phyloP scores from a whole-genome alignment of 2,329 filamentous ascomycete species.

The Hymenoscyphus scutula region DNA sequence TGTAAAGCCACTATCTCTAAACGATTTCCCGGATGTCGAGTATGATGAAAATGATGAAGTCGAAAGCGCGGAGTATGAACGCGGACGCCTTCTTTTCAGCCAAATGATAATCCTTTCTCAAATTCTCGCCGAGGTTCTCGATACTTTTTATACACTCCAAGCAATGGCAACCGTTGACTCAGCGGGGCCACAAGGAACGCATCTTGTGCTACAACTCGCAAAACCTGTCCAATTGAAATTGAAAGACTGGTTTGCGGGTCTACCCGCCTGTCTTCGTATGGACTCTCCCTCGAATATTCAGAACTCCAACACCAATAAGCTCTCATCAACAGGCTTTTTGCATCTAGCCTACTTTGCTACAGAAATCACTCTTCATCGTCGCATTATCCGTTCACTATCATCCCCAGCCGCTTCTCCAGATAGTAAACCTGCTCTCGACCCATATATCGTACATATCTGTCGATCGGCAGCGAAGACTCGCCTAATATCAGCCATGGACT shows the following conservation, averaged over 20 bases:
- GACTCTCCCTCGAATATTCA: slow-evolving; percentile 51
- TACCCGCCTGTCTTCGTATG: slow-evolving; percentile 63
- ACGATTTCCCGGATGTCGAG: slow-evolving; percentile 73
- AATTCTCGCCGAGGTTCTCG: slow-evolving; percentile 76
- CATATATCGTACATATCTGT: slow-evolving; percentile 87
- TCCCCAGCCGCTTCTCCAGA: slow-evolving; percentile 40
- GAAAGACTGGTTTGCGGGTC: slow-evolving; percentile 74
- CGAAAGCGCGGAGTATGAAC: slow-evolving; percentile 59
- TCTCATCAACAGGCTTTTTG: slow-evolving; percentile 70
- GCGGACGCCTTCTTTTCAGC: slow-evolving; percentile 67
- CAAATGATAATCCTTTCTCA: slow-evolving; percentile 74
- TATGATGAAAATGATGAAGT: slow-evolving; percentile 62
- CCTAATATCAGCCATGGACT: slow-evolving; percentile 94
- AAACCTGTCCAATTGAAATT: slow-evolving; percentile 81
- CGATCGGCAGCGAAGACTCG: slow-evolving; percentile 91
- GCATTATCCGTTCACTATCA: slow-evolving; percentile 79
- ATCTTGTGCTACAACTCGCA: slow-evolving; percentile 69
- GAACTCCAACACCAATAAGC: slow-evolving; percentile 39
- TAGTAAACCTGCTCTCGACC: slow-evolving; percentile 53
- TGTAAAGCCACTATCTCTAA: slow-evolving; percentile 60
- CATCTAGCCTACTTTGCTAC: slow-evolving; percentile 92
- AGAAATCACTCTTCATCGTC: slow-evolving; percentile 88
- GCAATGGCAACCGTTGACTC: slow-evolving; percentile 68
- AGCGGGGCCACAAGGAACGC: slow-evolving; percentile 67
- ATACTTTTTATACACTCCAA: slow-evolving; percentile 77